Evolutionary conservation across 1,284 basidiomycete species (phyloP).

Genomic region (Boletus nobilissimus): DNA sequence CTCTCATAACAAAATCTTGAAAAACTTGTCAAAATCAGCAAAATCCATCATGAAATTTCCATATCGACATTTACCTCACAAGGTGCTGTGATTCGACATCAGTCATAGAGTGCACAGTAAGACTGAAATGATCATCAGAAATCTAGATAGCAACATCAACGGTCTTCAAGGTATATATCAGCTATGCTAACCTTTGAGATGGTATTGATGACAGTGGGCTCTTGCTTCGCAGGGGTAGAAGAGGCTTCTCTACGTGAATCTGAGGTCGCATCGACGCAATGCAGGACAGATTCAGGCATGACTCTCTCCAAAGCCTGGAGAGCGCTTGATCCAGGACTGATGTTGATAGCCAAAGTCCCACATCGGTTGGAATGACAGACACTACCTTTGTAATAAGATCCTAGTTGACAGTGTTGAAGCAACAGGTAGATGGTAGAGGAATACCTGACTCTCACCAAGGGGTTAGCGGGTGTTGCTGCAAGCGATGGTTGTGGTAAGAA

Average conservation of each 20-base stretch:
- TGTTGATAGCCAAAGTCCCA: constrained; percentile 55
- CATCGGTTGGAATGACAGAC: constrained; percentile 38
- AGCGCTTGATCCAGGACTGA: constrained; percentile 64
- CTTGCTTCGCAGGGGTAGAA: constrained; percentile 47
- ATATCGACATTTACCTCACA: constrained; percentile 62
- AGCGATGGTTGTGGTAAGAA: too few species aligned
- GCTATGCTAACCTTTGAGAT: constrained; percentile 60
- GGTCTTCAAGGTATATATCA: constrained; percentile 2
- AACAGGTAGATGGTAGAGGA: too few species aligned
- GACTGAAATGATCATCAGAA: constrained; percentile 65
- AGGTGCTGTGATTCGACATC: constrained; percentile 37
- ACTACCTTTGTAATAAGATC: constrained; percentile 53
- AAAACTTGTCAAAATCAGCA: constrained; percentile 74
- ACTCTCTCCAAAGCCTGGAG: constrained; percentile 53
- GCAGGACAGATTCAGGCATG: constrained; percentile 42
- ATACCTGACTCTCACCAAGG: too few species aligned
- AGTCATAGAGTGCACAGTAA: constrained; percentile 51
- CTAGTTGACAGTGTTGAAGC: constrained; percentile 72
- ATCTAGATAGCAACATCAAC: constrained; percentile 54
- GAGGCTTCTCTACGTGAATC: constrained; percentile 9
- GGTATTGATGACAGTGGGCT: constrained; percentile 74
- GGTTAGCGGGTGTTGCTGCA: too few species aligned
- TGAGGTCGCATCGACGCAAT: constrained; percentile 47
- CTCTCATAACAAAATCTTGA: constrained; percentile 77
- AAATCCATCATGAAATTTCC: constrained; percentile 72